These are phyloP conservation scores for Brasilioporus rufonigricans DNA, from an alignment of 768 basidiomycete genomes.

Conservation along the genomic window DNA sequence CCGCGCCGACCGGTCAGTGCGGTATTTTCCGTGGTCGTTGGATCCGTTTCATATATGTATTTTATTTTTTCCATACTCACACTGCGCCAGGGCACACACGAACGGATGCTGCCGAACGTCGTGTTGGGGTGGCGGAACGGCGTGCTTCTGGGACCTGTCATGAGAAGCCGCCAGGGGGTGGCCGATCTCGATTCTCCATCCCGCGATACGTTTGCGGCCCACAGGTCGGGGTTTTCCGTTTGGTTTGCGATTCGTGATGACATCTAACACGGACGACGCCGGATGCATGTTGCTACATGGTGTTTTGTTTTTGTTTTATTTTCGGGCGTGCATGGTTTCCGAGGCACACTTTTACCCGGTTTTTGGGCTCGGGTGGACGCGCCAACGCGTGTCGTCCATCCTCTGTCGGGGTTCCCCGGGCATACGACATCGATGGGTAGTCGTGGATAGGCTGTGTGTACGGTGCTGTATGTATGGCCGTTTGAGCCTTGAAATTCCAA, in stretches of 20 bases:
- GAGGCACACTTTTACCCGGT: too few species aligned
- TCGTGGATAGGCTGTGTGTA: too few species aligned
- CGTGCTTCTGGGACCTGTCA: not conserved
- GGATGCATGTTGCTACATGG: not conserved
- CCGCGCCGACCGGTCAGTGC: not conserved
- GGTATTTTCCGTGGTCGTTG: not conserved
- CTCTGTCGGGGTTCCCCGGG: too few species aligned
- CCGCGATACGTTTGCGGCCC: constrained; percentile 4
- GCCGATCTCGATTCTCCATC: not conserved
- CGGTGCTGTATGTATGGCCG: too few species aligned
- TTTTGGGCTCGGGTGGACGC: too few species aligned
- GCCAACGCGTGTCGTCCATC: too few species aligned
- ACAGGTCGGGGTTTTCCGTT: constrained; percentile 4
- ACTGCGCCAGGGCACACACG: too few species aligned
- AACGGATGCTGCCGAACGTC: not conserved
- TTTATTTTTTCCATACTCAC: too few species aligned
- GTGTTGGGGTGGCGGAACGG: not conserved
- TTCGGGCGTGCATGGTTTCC: too few species aligned
- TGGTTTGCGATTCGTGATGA: not conserved
- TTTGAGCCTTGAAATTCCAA: too few species aligned
- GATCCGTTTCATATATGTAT: constrained; percentile 9
- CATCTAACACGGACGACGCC: not conserved
- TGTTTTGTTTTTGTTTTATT: too few species aligned
- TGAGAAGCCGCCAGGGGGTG: not conserved
- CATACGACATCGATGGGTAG: too few species aligned